phyloP scores from a whole-genome alignment of 192 early-diverging fungal genomes.

The Backusella tuberculispora region DNA sequence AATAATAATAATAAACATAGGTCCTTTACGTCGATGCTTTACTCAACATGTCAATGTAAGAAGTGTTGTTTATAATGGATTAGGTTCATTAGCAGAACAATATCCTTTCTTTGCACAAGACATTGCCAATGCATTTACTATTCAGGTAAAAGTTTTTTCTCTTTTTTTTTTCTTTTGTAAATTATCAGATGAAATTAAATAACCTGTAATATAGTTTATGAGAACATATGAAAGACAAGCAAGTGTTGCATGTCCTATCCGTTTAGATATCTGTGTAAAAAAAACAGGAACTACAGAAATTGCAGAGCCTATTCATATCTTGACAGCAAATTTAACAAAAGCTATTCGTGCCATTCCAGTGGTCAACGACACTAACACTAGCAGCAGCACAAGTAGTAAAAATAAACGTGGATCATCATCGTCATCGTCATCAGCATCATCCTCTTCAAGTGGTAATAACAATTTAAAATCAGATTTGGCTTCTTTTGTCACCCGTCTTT shows the following conservation, averaged over 20 bases:
- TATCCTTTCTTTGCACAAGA: slow-evolving; percentile 40
- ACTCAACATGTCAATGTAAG: slow-evolving; percentile 71
- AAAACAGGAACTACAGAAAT: slow-evolving; percentile 32
- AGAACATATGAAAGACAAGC: slow-evolving; percentile 45
- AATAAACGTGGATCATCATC: background rate
- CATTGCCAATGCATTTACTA: slow-evolving; percentile 55
- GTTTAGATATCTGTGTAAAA: slow-evolving; percentile 34
- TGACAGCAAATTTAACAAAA: slow-evolving; percentile 18
- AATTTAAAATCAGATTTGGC: background rate
- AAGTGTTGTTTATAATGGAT: slow-evolving; percentile 54
- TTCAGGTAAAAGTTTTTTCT: slow-evolving; percentile 46
- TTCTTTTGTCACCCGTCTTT: slow-evolving; percentile 40
- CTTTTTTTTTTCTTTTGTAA: too few relatives aligned
- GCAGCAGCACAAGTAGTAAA: background rate
- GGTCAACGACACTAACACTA: background rate
- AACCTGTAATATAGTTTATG: slow-evolving; percentile 43
- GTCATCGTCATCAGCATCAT: background rate
- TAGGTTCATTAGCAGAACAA: slow-evolving; percentile 51
- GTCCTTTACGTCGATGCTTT: slow-evolving; percentile 68
- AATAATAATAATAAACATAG: slow-evolving; percentile 34
- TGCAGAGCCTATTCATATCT: slow-evolving; percentile 53
- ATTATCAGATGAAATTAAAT: background rate
- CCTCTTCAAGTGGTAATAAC: too few relatives aligned
- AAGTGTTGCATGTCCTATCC: slow-evolving; percentile 26
- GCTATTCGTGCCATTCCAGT: background rate